A percentile compares a stretch with the other conserved stretches of the same genome.
Conservation (phyloP, 768 basidiomycete species). For the Lentinula sp. region DNA sequence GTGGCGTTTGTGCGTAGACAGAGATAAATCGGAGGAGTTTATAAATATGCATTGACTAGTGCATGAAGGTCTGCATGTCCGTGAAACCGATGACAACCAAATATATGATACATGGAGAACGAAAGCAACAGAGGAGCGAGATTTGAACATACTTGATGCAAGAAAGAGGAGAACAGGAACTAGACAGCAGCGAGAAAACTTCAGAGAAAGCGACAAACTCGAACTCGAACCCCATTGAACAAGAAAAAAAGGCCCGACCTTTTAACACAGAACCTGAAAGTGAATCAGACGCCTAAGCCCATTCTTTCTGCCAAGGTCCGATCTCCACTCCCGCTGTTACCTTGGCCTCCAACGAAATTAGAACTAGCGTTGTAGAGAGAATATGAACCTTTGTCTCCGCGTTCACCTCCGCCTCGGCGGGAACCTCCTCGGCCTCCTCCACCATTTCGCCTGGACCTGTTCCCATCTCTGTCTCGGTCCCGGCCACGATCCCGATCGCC, state of each 20-base stretch:
- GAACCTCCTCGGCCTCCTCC: slow-evolving; percentile 31
- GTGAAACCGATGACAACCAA: background rate
- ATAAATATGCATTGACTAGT: background rate
- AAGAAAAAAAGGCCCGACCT: slow-evolving; percentile 4
- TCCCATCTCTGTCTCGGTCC: slow-evolving; percentile 28
- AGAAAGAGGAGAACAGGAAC: slow-evolving; percentile 1
- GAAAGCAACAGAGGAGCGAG: slow-evolving; percentile 15
- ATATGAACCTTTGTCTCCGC: background rate
- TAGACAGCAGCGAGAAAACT: no score
- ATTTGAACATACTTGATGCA: slow-evolving; percentile 26
- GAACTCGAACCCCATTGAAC: background rate
- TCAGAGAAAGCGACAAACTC: background rate
- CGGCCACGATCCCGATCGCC: slow-evolving; percentile 29
- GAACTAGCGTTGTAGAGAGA: slow-evolving; percentile 3
- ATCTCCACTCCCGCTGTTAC: slow-evolving; percentile 37
- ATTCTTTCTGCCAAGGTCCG: slow-evolving; percentile 84
- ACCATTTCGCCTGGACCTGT: slow-evolving; percentile 36
- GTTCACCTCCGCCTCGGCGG: slow-evolving; percentile 21
- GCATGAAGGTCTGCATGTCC: background rate
- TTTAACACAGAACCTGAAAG: slow-evolving; percentile 13
- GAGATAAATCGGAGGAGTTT: background rate
- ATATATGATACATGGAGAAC: slow-evolving; percentile 1
- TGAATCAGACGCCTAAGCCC: slow-evolving; percentile 49
- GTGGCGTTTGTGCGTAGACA: background rate
- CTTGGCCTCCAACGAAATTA: slow-evolving; percentile 13